Evolutionary conservation across 306 rosid species (phyloP).

Genomic region (Malus sieversii): DNA sequence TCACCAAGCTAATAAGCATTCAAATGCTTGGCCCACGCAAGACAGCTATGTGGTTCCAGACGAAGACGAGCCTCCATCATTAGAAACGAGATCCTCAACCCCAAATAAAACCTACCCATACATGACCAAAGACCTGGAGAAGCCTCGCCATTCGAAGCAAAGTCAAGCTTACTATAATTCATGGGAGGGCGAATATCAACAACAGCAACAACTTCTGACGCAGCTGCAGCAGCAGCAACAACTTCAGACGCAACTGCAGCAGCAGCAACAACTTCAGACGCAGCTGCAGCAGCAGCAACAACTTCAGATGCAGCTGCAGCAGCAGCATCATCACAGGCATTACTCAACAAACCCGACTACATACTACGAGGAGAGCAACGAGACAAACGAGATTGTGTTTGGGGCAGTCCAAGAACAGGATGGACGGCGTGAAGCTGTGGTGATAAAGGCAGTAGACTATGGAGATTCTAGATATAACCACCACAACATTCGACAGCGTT

Average conservation of each 20-base stretch:
- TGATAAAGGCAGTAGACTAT: constrained; percentile 84
- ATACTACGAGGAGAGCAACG: constrained; percentile 61
- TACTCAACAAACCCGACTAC: constrained; percentile 60
- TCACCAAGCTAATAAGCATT: constrained; percentile 43
- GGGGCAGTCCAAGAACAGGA: constrained; percentile 95
- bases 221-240: too few species aligned
- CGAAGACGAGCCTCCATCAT: constrained; percentile 78
- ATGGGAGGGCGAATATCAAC: constrained; percentile 53
- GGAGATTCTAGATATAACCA: constrained; percentile 61
- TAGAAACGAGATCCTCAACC: constrained; percentile 60
- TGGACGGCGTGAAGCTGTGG: constrained; percentile 80
- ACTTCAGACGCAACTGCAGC: constrained; percentile 19
- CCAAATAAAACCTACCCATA: constrained; percentile 44
- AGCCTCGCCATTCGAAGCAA: constrained; percentile 47
- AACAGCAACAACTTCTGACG: constrained; percentile 17
- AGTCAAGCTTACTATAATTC: constrained; percentile 35
- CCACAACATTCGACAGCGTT: constrained; percentile 65
- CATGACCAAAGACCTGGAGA: constrained; percentile 59
- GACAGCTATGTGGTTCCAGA: constrained; percentile 86
- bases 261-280: constrained; percentile 10
- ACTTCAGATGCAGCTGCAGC: constrained; percentile 31
- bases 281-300: constrained; percentile 46
- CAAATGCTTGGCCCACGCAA: constrained; percentile 76
- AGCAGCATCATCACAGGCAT: constrained; percentile 46
- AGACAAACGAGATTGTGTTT: constrained; percentile 86